Base-by-base conservation (phyloP, 805 yeast genomes). In the Pichia scutulata region DNA sequence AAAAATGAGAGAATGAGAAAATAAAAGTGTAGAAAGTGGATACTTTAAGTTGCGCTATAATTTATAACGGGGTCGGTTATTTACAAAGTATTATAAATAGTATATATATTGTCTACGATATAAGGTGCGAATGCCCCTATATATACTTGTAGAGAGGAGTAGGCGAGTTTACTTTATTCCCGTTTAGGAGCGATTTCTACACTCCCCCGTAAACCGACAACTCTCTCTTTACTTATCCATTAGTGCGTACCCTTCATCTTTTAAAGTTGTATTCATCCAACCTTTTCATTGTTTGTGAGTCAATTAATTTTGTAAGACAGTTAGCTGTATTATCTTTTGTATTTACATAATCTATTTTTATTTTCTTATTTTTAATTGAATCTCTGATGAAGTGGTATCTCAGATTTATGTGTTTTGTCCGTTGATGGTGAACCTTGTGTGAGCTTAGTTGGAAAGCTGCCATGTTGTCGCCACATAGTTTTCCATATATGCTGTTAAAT, bases 401-500 rank as follows among this genome's bases (percentile, higher is more conserved):
- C 2, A 47, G 41, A 28, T 52, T 46, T 21, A 50, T 50, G n/a
- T 50, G 55, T 28, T 50, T 52, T 4, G 53, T 47, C 18, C 42
- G 21, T 43, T 47, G 47, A 43, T 50, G 54, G 21, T 44, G 44
- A 24, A 43, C 25, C 4, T 48, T 51, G n/a, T 50, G 54, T 12
- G 41, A 26, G 14, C 49, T 39, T n/a, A 52, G 22, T 24, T 41
- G 46, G 8, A 50, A 14, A 7, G 48, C 46, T 5, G 49, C 30
- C 26, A 41, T 25, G 30, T 41, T 44, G 19, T 44, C 47, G 21
- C 44, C 26, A 28, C 46, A 36, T 22, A 48, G 14, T 21, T 33
- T 41, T 2, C 40, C 43, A 14, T 44, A 49, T 14, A 33, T 28
- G 25, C 25, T 22, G 1, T 39, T 39, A 2, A 49, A n/a, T n/a